Percentiles rank a stretch among this genome's conserved stretches.
phyloP scores from a whole-genome alignment of 306 rosid species.

The Clitoria ternatea region DNA sequence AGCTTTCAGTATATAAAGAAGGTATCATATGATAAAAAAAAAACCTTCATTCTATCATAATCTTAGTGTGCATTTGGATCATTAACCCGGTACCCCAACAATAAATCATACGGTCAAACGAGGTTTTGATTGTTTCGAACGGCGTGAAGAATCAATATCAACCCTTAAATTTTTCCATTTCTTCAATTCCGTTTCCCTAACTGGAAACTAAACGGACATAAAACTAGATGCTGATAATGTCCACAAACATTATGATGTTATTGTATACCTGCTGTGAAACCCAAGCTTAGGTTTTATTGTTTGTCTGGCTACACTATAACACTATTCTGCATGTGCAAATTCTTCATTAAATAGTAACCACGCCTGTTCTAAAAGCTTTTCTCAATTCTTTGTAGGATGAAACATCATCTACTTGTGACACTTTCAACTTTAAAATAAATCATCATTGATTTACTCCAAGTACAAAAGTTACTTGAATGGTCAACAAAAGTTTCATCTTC shows the following conservation, averaged over 20 bases:
- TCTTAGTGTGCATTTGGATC: too few species aligned
- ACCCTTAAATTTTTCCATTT: too few species aligned
- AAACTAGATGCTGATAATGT: background rate
- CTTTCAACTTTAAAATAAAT: too few species aligned
- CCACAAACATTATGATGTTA: background rate
- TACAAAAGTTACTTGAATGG: background rate
- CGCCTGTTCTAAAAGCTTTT: background rate
- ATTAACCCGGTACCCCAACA: too few species aligned
- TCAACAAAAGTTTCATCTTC: conserved; percentile 24
- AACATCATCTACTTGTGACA: background rate
- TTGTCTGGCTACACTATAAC: background rate
- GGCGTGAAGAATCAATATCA: too few species aligned
- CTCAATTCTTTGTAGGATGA: background rate
- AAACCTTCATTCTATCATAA: too few species aligned
- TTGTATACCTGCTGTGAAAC: background rate
- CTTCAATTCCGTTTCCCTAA: too few species aligned
- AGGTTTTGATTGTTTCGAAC: too few species aligned
- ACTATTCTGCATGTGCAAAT: conserved; percentile 15
- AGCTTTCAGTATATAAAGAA: too few species aligned
- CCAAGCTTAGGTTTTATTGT: background rate
- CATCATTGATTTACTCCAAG: conserved; percentile 12
- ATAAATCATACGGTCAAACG: too few species aligned
- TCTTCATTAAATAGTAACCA: background rate
- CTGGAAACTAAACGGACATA: too few species aligned
- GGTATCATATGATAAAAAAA: too few species aligned